phyloP scores from a whole-genome alignment of 352 stramenopile genomes.

The Pythium monospermum region DNA sequence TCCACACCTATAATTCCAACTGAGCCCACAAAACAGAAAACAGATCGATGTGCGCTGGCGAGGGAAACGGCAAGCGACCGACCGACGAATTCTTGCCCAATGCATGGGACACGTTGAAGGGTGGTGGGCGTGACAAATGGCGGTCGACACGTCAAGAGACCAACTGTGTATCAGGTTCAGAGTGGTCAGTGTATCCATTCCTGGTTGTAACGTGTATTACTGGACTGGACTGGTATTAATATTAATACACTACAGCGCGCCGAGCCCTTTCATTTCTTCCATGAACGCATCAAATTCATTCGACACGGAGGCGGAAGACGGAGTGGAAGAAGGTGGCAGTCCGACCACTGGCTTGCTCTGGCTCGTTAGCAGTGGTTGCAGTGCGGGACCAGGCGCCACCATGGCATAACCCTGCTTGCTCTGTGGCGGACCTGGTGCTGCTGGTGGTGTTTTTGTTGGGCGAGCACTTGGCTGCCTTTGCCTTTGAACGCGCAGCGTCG shows the following conservation, averaged over 20 bases:
- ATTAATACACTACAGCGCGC: conserved; percentile 11
- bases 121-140: background rate
- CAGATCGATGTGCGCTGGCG: too few species aligned
- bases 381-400: background rate
- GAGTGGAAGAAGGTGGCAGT: background rate
- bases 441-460: conserved; percentile 20
- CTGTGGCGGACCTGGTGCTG: conserved; percentile 3
- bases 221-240: too few species aligned
- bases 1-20: background rate
- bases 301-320: conserved; percentile 21
- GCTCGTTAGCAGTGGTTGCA: background rate
- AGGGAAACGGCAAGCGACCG: too few species aligned
- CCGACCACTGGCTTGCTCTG: background rate
- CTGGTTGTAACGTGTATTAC: too few species aligned
- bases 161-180: too few species aligned
- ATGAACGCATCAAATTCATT: conserved; percentile 71
- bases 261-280: conserved; percentile 48
- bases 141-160: too few species aligned
- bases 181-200: too few species aligned
- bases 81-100: too few species aligned
- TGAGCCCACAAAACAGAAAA: too few species aligned
- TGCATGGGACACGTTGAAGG: too few species aligned
- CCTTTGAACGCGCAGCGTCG: conserved; percentile 55
- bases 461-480: conserved; percentile 21
- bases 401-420: background rate